Conservation (phyloP, 2,329 filamentous ascomycete genomes). For the Fusarium sp. region DNA sequence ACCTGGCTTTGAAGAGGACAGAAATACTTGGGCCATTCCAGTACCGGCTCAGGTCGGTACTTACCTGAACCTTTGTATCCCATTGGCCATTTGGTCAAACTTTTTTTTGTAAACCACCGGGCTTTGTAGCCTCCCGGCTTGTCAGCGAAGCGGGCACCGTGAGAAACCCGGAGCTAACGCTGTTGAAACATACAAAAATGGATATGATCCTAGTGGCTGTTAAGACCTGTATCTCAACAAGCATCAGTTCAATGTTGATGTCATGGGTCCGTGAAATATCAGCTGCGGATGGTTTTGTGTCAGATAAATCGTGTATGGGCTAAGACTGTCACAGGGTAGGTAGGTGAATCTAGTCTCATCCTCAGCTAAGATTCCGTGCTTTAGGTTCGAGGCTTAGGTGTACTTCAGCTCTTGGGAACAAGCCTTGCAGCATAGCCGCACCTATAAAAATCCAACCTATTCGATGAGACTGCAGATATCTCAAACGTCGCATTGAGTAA, state of each 20-base stretch:
- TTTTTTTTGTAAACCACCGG: not conserved
- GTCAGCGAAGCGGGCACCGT: not conserved
- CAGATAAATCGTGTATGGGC: not conserved
- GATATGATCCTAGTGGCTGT: too few species aligned
- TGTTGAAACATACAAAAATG: too few species aligned
- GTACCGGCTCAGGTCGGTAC: not conserved
- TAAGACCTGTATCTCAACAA: too few species aligned
- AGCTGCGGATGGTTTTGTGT: not conserved
- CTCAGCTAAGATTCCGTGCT: not conserved
- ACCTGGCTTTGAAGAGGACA: not conserved
- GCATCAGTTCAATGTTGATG: not conserved
- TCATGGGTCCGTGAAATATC: not conserved
- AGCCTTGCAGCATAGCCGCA: too few species aligned
- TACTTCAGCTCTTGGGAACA: not conserved
- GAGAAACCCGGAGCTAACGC: too few species aligned
- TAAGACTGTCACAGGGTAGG: not conserved
- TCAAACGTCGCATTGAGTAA: too few species aligned
- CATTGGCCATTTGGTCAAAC: not conserved
- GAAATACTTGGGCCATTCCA: not conserved
- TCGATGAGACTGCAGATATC: too few species aligned
- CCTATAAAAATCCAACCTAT: too few species aligned
- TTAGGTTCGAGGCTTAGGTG: not conserved
- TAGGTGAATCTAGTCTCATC: not conserved
- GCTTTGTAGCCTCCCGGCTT: not conserved
- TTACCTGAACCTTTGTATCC: not conserved